These are phyloP conservation scores for Trypanosoma congolense DNA, from an alignment of 208 protist species.

Conservation along the genomic window DNA sequence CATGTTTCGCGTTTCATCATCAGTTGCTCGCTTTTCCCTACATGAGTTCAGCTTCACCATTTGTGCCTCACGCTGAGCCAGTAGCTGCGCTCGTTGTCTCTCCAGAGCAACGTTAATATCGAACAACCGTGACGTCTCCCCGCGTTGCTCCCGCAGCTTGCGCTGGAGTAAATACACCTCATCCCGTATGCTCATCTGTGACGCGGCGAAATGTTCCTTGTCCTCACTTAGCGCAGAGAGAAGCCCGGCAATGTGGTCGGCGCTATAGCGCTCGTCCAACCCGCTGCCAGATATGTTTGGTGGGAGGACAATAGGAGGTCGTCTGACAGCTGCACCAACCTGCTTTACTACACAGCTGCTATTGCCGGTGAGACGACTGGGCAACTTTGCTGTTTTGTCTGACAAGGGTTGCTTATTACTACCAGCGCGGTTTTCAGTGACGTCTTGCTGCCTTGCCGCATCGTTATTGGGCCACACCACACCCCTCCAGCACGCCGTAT, in stretches of 20 bases:
- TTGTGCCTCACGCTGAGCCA: constrained; percentile 24
- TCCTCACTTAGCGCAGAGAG: constrained; percentile 20
- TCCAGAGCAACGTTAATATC: constrained; percentile 57
- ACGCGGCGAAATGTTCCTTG: constrained; percentile 15
- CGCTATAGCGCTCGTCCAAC: constrained; percentile 5
- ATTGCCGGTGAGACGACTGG: too few relatives aligned
- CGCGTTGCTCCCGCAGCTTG: constrained; percentile 35
- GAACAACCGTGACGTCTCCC: constrained; percentile 28
- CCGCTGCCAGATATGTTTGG: constrained; percentile 4
- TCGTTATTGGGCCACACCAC: too few relatives aligned
- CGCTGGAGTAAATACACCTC: constrained; percentile 21
- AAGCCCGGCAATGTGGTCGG: constrained; percentile 17
- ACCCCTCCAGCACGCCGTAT: too few relatives aligned
- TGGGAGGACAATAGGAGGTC: constrained; percentile 15
- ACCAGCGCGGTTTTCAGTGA: too few relatives aligned
- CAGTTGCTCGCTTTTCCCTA: not conserved
- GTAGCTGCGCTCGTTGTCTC: constrained; percentile 29
- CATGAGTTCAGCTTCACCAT: not conserved
- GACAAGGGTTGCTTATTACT: too few relatives aligned
- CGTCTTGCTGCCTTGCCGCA: too few relatives aligned
- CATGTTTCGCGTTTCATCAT: constrained; percentile 7
- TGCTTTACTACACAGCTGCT: not conserved
- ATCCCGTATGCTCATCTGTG: constrained; percentile 2
- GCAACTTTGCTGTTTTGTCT: too few relatives aligned
- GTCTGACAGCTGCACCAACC: not conserved